phyloP scores from a whole-genome alignment of 2,329 filamentous ascomycete genomes.

The Aspergillus hortae region DNA sequence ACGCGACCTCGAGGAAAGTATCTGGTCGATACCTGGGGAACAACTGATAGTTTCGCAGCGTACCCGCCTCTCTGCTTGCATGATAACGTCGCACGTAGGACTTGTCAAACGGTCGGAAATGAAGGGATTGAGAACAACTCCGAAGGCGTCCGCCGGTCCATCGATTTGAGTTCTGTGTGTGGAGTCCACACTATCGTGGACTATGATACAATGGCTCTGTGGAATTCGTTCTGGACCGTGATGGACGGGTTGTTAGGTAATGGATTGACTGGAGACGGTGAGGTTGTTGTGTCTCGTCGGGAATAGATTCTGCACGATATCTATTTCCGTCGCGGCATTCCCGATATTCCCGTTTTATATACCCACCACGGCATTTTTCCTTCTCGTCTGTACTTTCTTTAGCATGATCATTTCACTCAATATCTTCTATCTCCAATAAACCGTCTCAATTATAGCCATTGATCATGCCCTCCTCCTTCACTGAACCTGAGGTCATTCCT shows the following conservation, averaged over 20 bases:
- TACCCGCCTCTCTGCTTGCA: no score
- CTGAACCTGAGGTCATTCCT: slow-evolving; percentile 15
- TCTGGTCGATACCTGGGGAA: no score
- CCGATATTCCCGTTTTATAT: neutral
- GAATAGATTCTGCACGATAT: neutral
- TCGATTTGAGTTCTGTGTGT: no score
- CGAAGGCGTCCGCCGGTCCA: no score
- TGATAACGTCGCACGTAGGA: no score
- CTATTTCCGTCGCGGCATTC: neutral
- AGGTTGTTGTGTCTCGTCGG: neutral
- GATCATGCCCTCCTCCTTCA: slow-evolving; percentile 3
- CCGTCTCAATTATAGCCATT: slow-evolving; percentile 1
- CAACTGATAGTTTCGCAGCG: no score
- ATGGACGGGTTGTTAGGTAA: neutral
- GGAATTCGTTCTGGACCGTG: no score
- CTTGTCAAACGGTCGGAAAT: no score
- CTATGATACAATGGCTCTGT: neutral
- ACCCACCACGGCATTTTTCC: neutral
- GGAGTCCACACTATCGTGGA: no score
- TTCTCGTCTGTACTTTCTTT: neutral
- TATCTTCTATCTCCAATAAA: slow-evolving; percentile 5
- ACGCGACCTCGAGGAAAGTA: no score
- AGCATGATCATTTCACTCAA: neutral
- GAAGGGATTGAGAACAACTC: no score
- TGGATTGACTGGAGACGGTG: neutral